Evolutionary conservation across 352 stramenopile species (phyloP), one percentile per base, ranked within the genome.

Genomic region (Pythium myriotylum): DNA sequence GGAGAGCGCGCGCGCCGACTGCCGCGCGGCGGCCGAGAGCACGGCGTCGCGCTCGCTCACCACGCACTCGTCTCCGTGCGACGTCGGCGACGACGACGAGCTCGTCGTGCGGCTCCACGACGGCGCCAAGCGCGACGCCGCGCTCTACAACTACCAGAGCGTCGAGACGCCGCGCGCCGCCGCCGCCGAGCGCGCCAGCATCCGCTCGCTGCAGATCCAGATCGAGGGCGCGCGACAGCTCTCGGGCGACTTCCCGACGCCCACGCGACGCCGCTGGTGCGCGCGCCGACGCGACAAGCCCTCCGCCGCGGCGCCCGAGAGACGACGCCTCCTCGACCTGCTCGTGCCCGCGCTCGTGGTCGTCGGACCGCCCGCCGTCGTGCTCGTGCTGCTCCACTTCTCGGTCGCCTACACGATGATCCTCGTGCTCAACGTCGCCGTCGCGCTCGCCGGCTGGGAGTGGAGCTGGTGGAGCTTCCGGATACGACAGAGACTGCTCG

Each of bases 381-480:
- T 83, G 29, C 57, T 89, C 65, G 70, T 67, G 23, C 68, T 75
- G n/a, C 73, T 86, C 17, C 51, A 77, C 20, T 39, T 67, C 1
- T 68, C 64, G 14, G 64, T 73, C 26, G 59, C 67, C 2, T 75
- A 73, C 41, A 41, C 62, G 27, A 55, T 88, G n/a, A 53, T 89
- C 6, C 69, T 71, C 12, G 53, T 70, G 9, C 79, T 76, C 42
- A 67, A 77, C 39, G 33, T 67, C 4, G 51, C 62, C 4, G 46
- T 85, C 17, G 72, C 70, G 22, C 50, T 88, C 13, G 76, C 53
- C 1, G 62, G 65, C 17, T 69, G 83, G 35, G 62, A 90, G 65
- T 72, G 81, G 42, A 81, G 68, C 57, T 88, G 78, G 76, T 87
- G 79, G 77, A 69, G 78, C 46, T 86, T 83, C 46, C 77, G 80